Conservation (phyloP, 495 filamentous ascomycete species). For the Penicillium paxilli region DNA sequence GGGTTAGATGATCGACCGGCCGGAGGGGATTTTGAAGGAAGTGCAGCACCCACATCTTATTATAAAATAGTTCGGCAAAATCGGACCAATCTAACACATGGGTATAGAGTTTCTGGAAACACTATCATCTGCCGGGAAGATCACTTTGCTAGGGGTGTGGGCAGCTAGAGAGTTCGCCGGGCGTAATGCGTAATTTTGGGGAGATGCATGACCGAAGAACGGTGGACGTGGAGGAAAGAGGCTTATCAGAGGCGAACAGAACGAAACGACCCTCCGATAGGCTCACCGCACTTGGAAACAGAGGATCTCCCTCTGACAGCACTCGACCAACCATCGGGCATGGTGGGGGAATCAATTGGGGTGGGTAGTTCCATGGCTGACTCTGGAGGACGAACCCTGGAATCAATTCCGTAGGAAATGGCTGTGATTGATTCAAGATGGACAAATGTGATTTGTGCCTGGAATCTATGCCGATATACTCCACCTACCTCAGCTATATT, state of each 20-base stretch:
- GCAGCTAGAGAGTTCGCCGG: slow-evolving; percentile 13
- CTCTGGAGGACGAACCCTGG: slow-evolving; percentile 8
- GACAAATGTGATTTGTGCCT: slow-evolving; percentile 16
- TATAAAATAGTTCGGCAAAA: slow-evolving; percentile 10
- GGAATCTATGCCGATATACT: slow-evolving; percentile 4
- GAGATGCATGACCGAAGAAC: slow-evolving; percentile 8
- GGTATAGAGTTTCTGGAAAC: slow-evolving; percentile 20
- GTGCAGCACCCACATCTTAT: slow-evolving; percentile 24
- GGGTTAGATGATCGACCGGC: slow-evolving; percentile 13
- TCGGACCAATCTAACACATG: not conserved
- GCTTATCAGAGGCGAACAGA: slow-evolving; percentile 14
- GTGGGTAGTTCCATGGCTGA: slow-evolving; percentile 15
- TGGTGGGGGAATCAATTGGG: not conserved
- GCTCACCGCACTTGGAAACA: not conserved
- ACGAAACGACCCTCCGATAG: not conserved
- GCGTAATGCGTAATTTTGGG: slow-evolving; percentile 14
- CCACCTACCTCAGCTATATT: not conserved
- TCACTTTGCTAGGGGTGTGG: slow-evolving; percentile 9
- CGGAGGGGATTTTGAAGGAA: slow-evolving; percentile 1
- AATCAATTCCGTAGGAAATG: slow-evolving; percentile 10
- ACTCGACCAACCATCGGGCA: slow-evolving; percentile 7
- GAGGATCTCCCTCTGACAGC: slow-evolving; percentile 18
- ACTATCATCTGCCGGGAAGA: slow-evolving; percentile 17
- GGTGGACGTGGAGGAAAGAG: slow-evolving; percentile 2
- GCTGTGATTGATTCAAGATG: slow-evolving; percentile 4